Conservation (phyloP, 495 filamentous ascomycete genomes). For the Penicillium longicatenatum region DNA sequence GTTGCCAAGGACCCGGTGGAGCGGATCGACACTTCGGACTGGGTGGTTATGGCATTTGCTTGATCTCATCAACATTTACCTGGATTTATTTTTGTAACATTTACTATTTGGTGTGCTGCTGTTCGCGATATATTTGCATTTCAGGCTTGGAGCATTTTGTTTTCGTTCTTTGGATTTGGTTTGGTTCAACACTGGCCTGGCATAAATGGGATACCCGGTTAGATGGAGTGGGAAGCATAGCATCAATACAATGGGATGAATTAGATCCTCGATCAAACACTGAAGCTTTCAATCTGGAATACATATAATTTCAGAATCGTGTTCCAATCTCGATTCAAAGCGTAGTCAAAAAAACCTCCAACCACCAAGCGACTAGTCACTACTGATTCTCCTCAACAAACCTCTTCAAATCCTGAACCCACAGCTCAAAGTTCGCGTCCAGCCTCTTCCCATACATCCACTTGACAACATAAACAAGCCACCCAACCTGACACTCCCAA, state of each 20-base stretch:
- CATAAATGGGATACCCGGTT: slow-evolving; percentile 20
- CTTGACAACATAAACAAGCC: slow-evolving; percentile 40
- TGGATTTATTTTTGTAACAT: background rate
- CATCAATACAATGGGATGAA: background rate
- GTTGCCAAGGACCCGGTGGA: slow-evolving; percentile 44
- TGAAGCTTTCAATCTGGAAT: too few relatives aligned
- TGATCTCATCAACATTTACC: slow-evolving; percentile 4
- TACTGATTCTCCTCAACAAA: slow-evolving; percentile 28
- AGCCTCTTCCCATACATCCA: slow-evolving; percentile 39
- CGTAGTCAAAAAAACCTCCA: too few relatives aligned
- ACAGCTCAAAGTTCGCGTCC: slow-evolving; percentile 39
- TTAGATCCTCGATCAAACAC: too few relatives aligned
- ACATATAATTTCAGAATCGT: too few relatives aligned
- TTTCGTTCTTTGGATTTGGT: slow-evolving; percentile 6
- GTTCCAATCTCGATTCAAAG: too few relatives aligned
- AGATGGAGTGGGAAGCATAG: slow-evolving; percentile 11
- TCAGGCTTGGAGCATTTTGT: slow-evolving; percentile 15
- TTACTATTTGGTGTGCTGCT: slow-evolving; percentile 2
- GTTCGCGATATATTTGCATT: slow-evolving; percentile 7
- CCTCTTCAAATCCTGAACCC: slow-evolving; percentile 42
- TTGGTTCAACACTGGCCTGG: slow-evolving; percentile 10
- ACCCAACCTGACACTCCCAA: slow-evolving; percentile 47
- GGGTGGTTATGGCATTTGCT: slow-evolving; percentile 28
- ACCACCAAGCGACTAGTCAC: too few relatives aligned
- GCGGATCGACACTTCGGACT: slow-evolving; percentile 38